Conservation (phyloP, 176 grass and related monocot species). For the Aegilops umbellulata region DNA sequence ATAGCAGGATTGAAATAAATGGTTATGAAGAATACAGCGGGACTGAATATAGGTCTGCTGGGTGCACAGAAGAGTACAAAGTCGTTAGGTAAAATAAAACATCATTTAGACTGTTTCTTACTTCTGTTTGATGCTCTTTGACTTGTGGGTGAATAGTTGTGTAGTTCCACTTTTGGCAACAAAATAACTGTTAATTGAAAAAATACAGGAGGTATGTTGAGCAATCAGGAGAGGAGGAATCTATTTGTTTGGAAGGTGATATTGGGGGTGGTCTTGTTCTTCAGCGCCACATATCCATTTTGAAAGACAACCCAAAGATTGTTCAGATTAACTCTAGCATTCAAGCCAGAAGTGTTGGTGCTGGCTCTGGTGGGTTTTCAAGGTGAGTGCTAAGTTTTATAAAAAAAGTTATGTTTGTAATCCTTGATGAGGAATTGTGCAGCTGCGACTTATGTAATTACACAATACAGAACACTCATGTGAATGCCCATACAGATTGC, state of each 20-base stretch:
- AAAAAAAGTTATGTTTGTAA: background rate
- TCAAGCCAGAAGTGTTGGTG: slow-evolving; percentile 72
- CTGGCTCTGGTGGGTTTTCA: slow-evolving; percentile 94
- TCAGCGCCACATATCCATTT: slow-evolving; percentile 73
- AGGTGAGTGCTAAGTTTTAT: slow-evolving; percentile 43
- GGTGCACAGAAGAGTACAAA: slow-evolving; percentile 87
- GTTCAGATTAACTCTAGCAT: slow-evolving; percentile 84
- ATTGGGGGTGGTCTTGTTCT: slow-evolving; percentile 85
- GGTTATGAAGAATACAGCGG: slow-evolving; percentile 96
- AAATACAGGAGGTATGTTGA: slow-evolving; percentile 66
- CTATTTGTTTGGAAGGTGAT: slow-evolving; percentile 89
- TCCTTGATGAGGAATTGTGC: background rate
- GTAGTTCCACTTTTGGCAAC: background rate
- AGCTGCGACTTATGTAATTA: background rate
- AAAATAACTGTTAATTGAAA: slow-evolving; percentile 8
- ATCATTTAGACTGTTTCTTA: background rate
- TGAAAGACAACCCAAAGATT: slow-evolving; percentile 57
- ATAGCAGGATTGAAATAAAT: slow-evolving; percentile 83
- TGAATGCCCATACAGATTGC: background rate
- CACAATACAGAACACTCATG: background rate
- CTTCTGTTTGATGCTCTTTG: background rate
- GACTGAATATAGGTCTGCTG: slow-evolving; percentile 92
- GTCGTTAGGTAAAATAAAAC: slow-evolving; percentile 47
- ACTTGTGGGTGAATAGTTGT: background rate
- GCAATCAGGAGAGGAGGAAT: slow-evolving; percentile 79